Evolutionary conservation across 257 asterid genomes (phyloP).

Genomic region (Misopates orontium): DNA sequence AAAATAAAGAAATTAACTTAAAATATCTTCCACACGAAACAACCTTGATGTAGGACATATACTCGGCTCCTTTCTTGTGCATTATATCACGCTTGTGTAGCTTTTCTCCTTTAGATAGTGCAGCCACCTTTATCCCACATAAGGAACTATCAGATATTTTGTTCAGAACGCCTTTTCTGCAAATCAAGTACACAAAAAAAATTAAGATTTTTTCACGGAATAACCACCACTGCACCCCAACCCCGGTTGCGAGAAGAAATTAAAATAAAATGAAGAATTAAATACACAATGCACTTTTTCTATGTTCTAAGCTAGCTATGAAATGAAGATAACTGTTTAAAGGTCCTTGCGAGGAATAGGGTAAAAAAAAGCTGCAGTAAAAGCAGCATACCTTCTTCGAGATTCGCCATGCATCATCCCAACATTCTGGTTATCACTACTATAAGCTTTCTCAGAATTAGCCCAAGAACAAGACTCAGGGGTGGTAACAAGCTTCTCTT

Average conservation of each 20-base stretch:
- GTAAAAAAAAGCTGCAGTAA: conserved; percentile 9
- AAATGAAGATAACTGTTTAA: conserved; percentile 19
- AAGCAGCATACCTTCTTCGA: conserved; percentile 48
- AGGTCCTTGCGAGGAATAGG: conserved; percentile 3
- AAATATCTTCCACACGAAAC: conserved; percentile 5
- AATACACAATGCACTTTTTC: too few species aligned
- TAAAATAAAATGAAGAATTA: too few species aligned
- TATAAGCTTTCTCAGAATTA: conserved; percentile 56
- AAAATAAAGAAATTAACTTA: too few species aligned
- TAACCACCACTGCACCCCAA: too few species aligned
- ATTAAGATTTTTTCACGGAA: background rate
- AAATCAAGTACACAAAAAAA: conserved; percentile 29
- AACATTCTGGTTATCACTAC: conserved; percentile 53
- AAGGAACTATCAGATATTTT: conserved; percentile 45
- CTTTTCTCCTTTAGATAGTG: conserved; percentile 50
- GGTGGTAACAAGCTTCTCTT: conserved; percentile 57
- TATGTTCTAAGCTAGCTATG: background rate
- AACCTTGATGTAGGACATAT: conserved; percentile 97
- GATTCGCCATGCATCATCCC: conserved; percentile 48
- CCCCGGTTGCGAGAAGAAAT: too few species aligned
- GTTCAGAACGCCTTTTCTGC: conserved; percentile 58
- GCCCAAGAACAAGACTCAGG: conserved; percentile 62
- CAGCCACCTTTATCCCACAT: conserved; percentile 47
- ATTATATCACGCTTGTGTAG: conserved; percentile 60
- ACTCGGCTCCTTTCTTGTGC: conserved; percentile 74